phyloP scores from a whole-genome alignment of 2,329 filamentous ascomycete species.

The Aspergillus pseudotamarii region DNA sequence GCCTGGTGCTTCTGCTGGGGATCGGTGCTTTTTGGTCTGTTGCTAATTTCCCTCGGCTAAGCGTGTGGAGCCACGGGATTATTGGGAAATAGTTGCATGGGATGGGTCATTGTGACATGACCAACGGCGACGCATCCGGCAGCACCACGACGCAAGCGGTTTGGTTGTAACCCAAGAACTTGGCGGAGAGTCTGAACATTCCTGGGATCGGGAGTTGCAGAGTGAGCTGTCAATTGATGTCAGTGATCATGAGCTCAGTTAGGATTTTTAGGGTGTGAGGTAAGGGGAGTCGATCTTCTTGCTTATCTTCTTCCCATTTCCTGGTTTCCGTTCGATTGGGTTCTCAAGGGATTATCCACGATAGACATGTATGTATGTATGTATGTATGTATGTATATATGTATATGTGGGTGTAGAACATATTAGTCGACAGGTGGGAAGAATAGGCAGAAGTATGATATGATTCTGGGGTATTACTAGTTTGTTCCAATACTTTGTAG shows the following conservation, averaged over 20 bases:
- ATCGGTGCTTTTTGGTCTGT: background rate
- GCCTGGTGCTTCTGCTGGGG: background rate
- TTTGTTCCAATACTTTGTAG: background rate
- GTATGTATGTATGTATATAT: too few relatives aligned
- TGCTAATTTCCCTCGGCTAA: background rate
- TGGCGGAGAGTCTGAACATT: slow-evolving; percentile 6
- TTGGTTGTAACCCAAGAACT: slow-evolving; percentile 4
- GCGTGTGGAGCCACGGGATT: slow-evolving; percentile 14
- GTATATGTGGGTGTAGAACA: background rate
- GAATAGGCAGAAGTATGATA: too few relatives aligned
- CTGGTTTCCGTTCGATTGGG: background rate
- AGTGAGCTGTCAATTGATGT: slow-evolving; percentile 4
- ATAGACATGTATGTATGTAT: background rate
- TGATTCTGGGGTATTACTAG: background rate
- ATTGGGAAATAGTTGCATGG: slow-evolving; percentile 11
- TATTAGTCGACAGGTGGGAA: background rate
- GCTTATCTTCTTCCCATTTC: background rate
- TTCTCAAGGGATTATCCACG: background rate
- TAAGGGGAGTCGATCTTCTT: background rate
- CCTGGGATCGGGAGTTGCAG: background rate
- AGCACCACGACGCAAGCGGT: slow-evolving; percentile 13
- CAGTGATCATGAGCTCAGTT: background rate
- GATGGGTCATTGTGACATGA: slow-evolving; percentile 16
- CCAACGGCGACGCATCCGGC: slow-evolving; percentile 16
- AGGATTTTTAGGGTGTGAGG: background rate